Percentiles rank a stretch among this genome's conserved stretches.
Conservation (phyloP, 2,329 filamentous ascomycete genomes). For the Coleophoma cylindrospora region DNA sequence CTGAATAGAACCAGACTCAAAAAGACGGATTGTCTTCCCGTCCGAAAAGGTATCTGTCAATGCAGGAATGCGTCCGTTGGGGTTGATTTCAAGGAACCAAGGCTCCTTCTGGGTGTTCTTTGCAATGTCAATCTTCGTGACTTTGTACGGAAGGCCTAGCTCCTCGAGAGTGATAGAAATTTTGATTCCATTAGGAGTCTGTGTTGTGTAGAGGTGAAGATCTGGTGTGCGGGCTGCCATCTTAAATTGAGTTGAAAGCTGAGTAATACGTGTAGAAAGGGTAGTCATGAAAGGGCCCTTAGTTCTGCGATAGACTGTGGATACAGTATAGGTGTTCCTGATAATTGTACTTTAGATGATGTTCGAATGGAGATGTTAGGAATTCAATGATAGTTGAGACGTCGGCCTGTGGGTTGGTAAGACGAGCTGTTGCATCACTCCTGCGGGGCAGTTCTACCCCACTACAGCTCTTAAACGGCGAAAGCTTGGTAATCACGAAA, state of each 20-base stretch:
- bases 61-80: slow-evolving; percentile 87
- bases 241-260: slow-evolving; percentile 23
- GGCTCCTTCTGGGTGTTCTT: slow-evolving; percentile 78
- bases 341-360: too few relatives aligned
- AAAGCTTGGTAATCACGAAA: too few relatives aligned
- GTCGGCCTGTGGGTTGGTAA: too few relatives aligned
- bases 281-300: background rate
- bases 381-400: too few relatives aligned
- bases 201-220: slow-evolving; percentile 48
- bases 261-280: slow-evolving; percentile 10
- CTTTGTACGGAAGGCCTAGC: slow-evolving; percentile 76
- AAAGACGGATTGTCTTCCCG: slow-evolving; percentile 68
- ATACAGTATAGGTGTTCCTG: too few relatives aligned
- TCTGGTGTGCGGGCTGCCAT: slow-evolving; percentile 34
- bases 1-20: slow-evolving; percentile 80
- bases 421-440: too few relatives aligned
- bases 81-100: slow-evolving; percentile 90
- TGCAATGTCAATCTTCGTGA: slow-evolving; percentile 63
- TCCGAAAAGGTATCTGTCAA: slow-evolving; percentile 74
- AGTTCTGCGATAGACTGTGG: background rate
- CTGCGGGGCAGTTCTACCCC: too few relatives aligned
- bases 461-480: too few relatives aligned
- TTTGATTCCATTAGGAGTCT: slow-evolving; percentile 89
- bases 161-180: slow-evolving; percentile 84
- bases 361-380: too few relatives aligned